Base-by-base conservation (phyloP, 768 basidiomycete species). In the Russula brevipes region DNA sequence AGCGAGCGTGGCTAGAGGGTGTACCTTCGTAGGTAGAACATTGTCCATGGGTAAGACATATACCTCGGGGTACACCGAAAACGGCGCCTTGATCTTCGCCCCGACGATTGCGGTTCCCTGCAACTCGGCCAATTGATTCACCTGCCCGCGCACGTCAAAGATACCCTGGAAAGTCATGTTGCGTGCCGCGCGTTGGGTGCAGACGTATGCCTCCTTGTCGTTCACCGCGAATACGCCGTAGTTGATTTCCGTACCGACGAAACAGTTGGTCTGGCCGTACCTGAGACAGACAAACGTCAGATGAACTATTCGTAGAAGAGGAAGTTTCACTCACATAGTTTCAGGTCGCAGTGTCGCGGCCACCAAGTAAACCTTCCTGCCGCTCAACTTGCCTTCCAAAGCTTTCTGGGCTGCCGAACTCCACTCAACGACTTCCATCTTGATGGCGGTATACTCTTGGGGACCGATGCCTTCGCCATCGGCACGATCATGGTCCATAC, bases 1-100 rank as follows among this genome's bases (percentile, higher is more conserved):
- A 31, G n/a, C 3, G 7, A 57, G 50, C 16, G 10, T 24, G 8
- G 35, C 63, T 78, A 19, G 57, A 82, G 86, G 79, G 95, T 96
- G 66, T 91, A 83, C 90, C 81, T 98, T 98, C 65, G 91, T 95
- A n/a, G 94, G 84, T 52, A 96, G 81, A 57, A 98, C 94, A 68
- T 88, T 91, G 68, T 99, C 97, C 97, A 99, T 99, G n/a, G 97
- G 97, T 61, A 99, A 76, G 51, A 99, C 92, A 70, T 94, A 94
- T 33, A 98, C 91, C 75, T 96, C 87, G 0, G 89, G 84, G 72
- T 87, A 82, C 55, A 94, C 69, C 30, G 86, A 83, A 66, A 91
- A 86, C 0, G 96, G 94, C 1, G 96, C 95, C 65, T 86, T 87
- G 75, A 98, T 86, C 71, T 85, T 92, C 24, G 94, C 89, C 4